Evolutionary conservation across 208 protist species (phyloP).

Genomic region (Wallacemonas sp.): DNA sequence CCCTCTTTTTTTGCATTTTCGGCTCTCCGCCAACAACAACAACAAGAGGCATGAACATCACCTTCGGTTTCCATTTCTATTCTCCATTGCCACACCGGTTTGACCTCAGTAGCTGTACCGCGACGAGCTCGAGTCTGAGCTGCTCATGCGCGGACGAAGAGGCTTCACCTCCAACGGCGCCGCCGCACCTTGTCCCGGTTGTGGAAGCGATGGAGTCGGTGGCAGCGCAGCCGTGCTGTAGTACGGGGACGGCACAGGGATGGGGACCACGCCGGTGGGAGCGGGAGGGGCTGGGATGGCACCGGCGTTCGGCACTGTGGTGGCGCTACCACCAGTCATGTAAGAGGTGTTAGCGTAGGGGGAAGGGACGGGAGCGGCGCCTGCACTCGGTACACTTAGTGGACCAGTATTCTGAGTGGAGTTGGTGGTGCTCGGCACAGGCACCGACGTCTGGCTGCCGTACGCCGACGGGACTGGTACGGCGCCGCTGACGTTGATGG

Average conservation of each 20-base stretch:
- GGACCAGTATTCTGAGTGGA: neutral
- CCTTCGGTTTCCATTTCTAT: too few species aligned
- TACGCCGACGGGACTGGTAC: neutral
- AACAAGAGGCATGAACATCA: too few species aligned
- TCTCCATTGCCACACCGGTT: too few species aligned
- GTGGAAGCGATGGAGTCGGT: neutral
- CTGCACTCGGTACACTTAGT: neutral
- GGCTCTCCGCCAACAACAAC: too few species aligned
- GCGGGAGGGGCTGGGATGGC: neutral
- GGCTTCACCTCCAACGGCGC: neutral
- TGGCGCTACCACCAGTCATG: slow-evolving; percentile 6
- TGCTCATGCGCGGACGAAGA: neutral
- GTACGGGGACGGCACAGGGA: slow-evolving; percentile 1
- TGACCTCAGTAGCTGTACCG: neutral
- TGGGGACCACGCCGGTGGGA: neutral
- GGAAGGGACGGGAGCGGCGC: neutral
- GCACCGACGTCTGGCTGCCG: neutral
- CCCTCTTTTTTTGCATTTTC: too few species aligned
- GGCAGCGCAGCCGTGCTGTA: neutral
- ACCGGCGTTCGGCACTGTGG: neutral
- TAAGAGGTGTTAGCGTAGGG: slow-evolving; percentile 17
- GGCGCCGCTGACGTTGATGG: neutral
- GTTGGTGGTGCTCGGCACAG: neutral
- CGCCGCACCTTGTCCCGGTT: neutral
- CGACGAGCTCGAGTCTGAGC: slow-evolving; percentile 6